A percentile compares a stretch with the other conserved stretches of the same genome.
These are phyloP conservation scores for Hypomontagnella monticulosa DNA, from an alignment of 495 filamentous ascomycete species.

Conservation along the genomic window DNA sequence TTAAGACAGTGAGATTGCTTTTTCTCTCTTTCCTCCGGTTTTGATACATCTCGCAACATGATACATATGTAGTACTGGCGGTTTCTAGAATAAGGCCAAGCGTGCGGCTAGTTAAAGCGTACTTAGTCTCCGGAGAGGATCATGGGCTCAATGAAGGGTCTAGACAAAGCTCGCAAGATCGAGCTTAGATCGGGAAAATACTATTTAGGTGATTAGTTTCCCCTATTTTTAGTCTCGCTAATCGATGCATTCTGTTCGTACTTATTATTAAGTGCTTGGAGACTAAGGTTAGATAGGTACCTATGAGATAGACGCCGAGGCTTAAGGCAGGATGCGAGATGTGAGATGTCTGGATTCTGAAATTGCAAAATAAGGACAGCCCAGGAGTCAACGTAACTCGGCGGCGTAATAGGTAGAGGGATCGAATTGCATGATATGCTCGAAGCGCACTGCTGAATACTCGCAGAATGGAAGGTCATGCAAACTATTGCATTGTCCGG, in stretches of 20 bases:
- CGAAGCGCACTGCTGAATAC: slow-evolving; percentile 10
- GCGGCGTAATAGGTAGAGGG: slow-evolving; percentile 2
- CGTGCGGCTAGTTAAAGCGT: neutral
- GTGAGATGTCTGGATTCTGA: neutral
- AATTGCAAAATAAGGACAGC: slow-evolving; percentile 15
- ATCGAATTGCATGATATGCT: slow-evolving; percentile 17
- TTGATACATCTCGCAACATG: neutral
- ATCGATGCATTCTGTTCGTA: neutral
- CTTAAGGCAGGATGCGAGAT: neutral
- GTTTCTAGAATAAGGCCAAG: slow-evolving; percentile 1
- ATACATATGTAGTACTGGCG: slow-evolving; percentile 8
- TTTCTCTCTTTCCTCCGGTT: slow-evolving; percentile 5
- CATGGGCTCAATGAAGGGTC: neutral
- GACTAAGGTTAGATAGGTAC: too few species aligned
- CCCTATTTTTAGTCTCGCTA: slow-evolving; percentile 26
- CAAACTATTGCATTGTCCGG: slow-evolving; percentile 19
- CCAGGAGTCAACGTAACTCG: slow-evolving; percentile 6
- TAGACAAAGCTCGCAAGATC: slow-evolving; percentile 4
- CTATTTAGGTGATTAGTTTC: slow-evolving; percentile 17
- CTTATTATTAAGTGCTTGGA: too few species aligned
- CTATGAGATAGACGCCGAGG: neutral
- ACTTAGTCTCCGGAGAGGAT: neutral
- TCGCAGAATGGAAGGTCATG: slow-evolving; percentile 10
- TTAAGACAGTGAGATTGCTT: slow-evolving; percentile 6
- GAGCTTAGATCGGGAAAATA: slow-evolving; percentile 9